phyloP scores from a whole-genome alignment of 257 asterid species.

The Knoxia roxburghii region DNA sequence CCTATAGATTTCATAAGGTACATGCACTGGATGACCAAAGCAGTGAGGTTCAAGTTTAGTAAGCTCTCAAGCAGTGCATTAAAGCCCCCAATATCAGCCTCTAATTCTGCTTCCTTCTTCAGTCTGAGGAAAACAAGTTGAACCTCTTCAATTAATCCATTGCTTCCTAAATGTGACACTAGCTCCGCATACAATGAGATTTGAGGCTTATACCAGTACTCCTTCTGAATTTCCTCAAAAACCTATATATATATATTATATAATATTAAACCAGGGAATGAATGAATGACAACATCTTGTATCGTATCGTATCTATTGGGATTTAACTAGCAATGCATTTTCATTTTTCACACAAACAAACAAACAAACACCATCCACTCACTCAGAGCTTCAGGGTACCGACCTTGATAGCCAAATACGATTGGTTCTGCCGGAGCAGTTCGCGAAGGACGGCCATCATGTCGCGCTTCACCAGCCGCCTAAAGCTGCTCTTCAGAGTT shows the following conservation, averaged over 20 bases:
- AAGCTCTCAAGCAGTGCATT: constrained; percentile 52
- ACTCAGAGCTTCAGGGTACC: no score
- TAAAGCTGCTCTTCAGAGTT: constrained; percentile 35
- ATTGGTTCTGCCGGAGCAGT: constrained; percentile 64
- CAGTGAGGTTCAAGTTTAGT: constrained; percentile 38
- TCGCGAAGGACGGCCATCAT: constrained; percentile 82
- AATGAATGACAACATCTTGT: not conserved
- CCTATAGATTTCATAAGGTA: constrained; percentile 54
- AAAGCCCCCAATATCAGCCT: constrained; percentile 48
- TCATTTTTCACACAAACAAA: no score
- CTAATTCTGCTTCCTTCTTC: constrained; percentile 38
- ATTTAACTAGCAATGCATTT: not conserved
- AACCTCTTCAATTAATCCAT: constrained; percentile 44
- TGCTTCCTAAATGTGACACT: constrained; percentile 58
- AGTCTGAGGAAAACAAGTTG: constrained; percentile 36
- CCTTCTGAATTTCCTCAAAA: constrained; percentile 54
- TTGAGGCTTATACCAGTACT: constrained; percentile 60
- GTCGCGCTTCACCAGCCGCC: constrained; percentile 57
- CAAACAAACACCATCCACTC: no score
- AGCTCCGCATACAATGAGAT: constrained; percentile 51
- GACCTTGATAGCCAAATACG: constrained; percentile 62
- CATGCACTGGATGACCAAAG: constrained; percentile 51
- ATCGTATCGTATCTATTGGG: not conserved
- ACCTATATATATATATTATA: no score
- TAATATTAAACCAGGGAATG: constrained; percentile 15